Evolutionary conservation across 202 grass and related monocot genomes (phyloP).

Genomic region (Sporobolus alterniflorus): DNA sequence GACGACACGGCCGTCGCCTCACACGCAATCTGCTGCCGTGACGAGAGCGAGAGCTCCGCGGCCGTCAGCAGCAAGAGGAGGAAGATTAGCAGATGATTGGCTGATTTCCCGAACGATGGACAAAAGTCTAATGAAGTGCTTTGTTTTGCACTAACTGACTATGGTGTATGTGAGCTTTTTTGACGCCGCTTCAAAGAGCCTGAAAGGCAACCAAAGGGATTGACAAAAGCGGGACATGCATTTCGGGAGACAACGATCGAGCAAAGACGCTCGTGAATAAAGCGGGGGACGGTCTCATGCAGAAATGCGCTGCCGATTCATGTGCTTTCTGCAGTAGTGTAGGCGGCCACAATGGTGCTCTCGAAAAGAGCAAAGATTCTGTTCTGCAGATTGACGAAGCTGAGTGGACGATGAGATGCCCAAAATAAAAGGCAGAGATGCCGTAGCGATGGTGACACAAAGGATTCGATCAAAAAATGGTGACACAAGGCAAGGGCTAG

Average conservation of each 20-base stretch:
- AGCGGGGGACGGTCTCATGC: slow-evolving; percentile 9
- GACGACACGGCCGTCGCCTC: slow-evolving; percentile 31
- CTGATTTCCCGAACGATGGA: slow-evolving; percentile 45
- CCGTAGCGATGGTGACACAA: slow-evolving; percentile 18
- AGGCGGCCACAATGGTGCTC: slow-evolving; percentile 8
- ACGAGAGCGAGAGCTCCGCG: slow-evolving; percentile 44
- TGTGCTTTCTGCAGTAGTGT: slow-evolving; percentile 22
- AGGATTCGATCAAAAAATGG: no score
- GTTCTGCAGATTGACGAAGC: slow-evolving; percentile 41
- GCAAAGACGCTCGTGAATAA: slow-evolving; percentile 41
- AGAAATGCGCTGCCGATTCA: slow-evolving; percentile 9
- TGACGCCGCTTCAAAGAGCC: slow-evolving; percentile 31
- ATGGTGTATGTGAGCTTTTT: slow-evolving; percentile 15
- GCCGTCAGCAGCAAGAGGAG: slow-evolving; percentile 80
- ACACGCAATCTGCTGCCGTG: slow-evolving; percentile 18
- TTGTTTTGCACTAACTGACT: slow-evolving; percentile 43
- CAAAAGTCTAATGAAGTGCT: slow-evolving; percentile 15
- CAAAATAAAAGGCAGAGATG: slow-evolving; percentile 29
- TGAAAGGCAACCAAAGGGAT: slow-evolving; percentile 32
- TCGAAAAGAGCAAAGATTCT: slow-evolving; percentile 21
- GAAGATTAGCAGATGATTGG: slow-evolving; percentile 74
- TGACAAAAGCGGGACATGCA: slow-evolving; percentile 43
- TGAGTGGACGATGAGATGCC: slow-evolving; percentile 27
- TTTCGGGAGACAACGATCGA: slow-evolving; percentile 35
- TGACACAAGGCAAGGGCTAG: slow-evolving; percentile 31